Base-by-base conservation (phyloP, 345 rosid species). In the Sapria himalayana region DNA sequence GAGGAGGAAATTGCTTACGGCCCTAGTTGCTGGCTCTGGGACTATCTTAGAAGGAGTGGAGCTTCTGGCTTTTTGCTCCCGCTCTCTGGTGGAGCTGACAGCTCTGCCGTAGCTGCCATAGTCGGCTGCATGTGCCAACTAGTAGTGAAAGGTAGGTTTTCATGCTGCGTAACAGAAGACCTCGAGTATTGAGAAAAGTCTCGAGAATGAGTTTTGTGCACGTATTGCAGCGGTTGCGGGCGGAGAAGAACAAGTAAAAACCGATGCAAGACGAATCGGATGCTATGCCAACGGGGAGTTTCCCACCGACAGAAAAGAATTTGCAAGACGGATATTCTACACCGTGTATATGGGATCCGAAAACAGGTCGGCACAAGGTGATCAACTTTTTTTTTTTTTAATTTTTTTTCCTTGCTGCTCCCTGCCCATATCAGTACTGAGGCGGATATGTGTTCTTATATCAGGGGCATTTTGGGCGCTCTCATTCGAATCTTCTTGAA, bases 71-170 rank as follows among this genome's bases (percentile, higher is more conserved):
- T 82, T 66, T 63, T 89, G 71, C 93, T 89, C 57, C 95, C 98
- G 9, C 92, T 84, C 42, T 89, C 98, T 60, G 98, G 98, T 22
- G 92, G 86, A 10, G 95, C 92, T 44, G 93, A 84, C 47, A 84
- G 99, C 65, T 89, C 99, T 29, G 67, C 85, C 22, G 99, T 84
- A 21, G 99, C 95, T 54, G 95, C 99, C 39, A 82, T 89, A 35
- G 99, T 89, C 65, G 99, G 99, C 37, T 74, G 86, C 72, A 89
- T 89, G 99, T 84, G 99, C 59, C 95, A 89, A 55, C 86, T 89
- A 51, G 92, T 89, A 43, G 76, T 89, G 33, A 74, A 79, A 77
- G 95, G 98, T 82, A 33, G 48, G 25, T 15, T 52, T 22, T 32
- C 22, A n/a, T n/a, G n/a, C n/a, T n/a, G n/a, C n/a, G n/a, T n/a